These are phyloP conservation scores for Trifolium pratense DNA, from an alignment of 306 rosid species.

Conservation along the genomic window DNA sequence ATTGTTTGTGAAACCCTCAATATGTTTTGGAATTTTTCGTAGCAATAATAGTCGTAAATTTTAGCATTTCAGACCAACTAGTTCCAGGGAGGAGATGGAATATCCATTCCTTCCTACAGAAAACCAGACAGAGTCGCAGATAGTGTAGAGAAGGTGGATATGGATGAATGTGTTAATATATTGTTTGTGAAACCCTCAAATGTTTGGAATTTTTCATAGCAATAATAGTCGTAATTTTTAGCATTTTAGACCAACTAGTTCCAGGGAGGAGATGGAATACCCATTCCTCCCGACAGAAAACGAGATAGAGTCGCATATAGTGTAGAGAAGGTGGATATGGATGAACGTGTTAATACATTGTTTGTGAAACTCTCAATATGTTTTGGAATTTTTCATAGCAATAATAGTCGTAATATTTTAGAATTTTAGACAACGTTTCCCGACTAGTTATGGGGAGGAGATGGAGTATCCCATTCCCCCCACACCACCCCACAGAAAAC, in stretches of 20 bases:
- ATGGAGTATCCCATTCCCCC: background rate
- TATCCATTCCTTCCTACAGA: background rate
- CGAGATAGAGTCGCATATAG: too few species aligned
- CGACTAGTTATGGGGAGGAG: background rate
- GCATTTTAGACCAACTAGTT: background rate
- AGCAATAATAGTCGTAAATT: background rate
- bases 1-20: slow-evolving; percentile 21
- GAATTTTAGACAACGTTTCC: slow-evolving; percentile 18
- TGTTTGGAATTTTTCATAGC: slow-evolving; percentile 1
- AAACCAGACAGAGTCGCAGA: too few species aligned
- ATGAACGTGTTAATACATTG: background rate
- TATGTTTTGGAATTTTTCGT: slow-evolving; percentile 3
- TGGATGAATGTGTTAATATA: background rate
- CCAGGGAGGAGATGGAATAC: background rate
- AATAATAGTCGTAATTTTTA: background rate
- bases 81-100: background rate
- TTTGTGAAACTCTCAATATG: slow-evolving; percentile 23
- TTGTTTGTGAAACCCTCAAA: slow-evolving; percentile 21
- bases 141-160: background rate
- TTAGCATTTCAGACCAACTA: background rate
- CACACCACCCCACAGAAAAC: background rate
- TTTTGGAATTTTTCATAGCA: background rate
- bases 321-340: background rate
- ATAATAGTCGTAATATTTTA: background rate
- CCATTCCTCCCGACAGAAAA: background rate